Evolutionary conservation across 495 filamentous ascomycete genomes (phyloP).

Genomic region (Aspergillus biplanus): DNA sequence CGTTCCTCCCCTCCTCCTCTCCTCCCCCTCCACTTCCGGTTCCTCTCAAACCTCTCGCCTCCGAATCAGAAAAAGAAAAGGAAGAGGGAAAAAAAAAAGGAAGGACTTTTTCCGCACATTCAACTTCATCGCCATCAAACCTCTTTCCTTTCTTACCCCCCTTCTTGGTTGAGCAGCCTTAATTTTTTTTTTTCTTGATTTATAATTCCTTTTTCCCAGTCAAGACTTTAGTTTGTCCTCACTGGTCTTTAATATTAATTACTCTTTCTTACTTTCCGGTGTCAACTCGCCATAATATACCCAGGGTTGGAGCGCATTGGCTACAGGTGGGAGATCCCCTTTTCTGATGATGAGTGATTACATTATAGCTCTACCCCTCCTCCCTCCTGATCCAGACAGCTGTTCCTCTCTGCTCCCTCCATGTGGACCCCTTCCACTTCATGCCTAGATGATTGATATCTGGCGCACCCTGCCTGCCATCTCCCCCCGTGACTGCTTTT

Average conservation of each 20-base stretch:
- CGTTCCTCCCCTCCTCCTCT: slow-evolving; percentile 26
- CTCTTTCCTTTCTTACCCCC: slow-evolving; percentile 6
- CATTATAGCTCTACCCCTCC: slow-evolving; percentile 14
- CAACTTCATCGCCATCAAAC: slow-evolving; percentile 6
- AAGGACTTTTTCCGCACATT: slow-evolving; percentile 12
- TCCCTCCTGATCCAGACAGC: slow-evolving; percentile 18
- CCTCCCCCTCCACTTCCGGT: slow-evolving; percentile 25
- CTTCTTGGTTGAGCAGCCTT: slow-evolving; percentile 9
- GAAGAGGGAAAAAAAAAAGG: slow-evolving; percentile 14
- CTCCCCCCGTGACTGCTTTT: slow-evolving; percentile 10
- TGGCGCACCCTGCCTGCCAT: slow-evolving; percentile 10
- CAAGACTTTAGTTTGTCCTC: slow-evolving; percentile 7
- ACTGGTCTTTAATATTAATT: slow-evolving; percentile 14
- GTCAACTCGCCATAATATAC: slow-evolving; percentile 16
- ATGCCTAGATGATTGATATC: slow-evolving; percentile 20
- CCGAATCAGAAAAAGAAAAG: slow-evolving; percentile 15
- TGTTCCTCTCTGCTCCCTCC: slow-evolving; percentile 14
- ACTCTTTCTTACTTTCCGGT: slow-evolving; percentile 14
- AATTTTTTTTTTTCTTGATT: slow-evolving; percentile 7
- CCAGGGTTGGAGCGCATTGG: slow-evolving; percentile 17
- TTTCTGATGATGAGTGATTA: slow-evolving; percentile 15
- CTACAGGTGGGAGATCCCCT: slow-evolving; percentile 21
- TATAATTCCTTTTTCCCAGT: slow-evolving; percentile 13
- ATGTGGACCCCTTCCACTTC: slow-evolving; percentile 17
- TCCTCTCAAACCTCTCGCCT: slow-evolving; percentile 25